phyloP scores from a whole-genome alignment of 768 basidiomycete species.

The Clitopilus hobsonii region DNA sequence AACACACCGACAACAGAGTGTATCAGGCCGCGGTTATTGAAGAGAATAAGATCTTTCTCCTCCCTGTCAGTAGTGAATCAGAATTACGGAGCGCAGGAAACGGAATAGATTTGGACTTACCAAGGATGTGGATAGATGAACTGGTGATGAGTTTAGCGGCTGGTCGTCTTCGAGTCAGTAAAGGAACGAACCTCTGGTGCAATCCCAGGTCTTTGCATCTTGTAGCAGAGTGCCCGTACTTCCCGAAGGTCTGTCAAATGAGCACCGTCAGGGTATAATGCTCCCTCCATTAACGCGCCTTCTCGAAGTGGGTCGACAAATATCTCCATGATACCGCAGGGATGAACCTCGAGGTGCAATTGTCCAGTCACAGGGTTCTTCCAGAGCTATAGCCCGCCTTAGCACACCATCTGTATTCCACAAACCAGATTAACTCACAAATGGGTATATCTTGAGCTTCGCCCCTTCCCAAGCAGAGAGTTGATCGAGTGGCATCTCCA shows the following conservation, averaged over 20 bases:
- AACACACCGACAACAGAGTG: conserved; percentile 81
- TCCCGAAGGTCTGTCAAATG: conserved; percentile 68
- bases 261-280: conserved; percentile 79
- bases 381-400: conserved; percentile 61
- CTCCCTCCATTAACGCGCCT: conserved; percentile 48
- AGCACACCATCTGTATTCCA: too few relatives aligned
- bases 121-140: background rate
- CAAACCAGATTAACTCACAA: background rate
- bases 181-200: conserved; percentile 57
- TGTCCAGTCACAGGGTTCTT: conserved; percentile 82
- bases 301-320: conserved; percentile 65
- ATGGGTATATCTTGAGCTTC: background rate
- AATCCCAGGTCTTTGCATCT: conserved; percentile 87
- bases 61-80: conserved; percentile 16
- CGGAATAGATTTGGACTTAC: background rate
- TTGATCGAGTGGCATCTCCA: conserved; percentile 48
- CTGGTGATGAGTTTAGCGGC: background rate
- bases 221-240: conserved; percentile 71
- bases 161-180: conserved; percentile 41
- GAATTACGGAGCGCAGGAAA: background rate
- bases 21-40: conserved; percentile 82
- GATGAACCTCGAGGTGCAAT: conserved; percentile 88
- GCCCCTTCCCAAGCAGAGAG: background rate
- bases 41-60: conserved; percentile 67
- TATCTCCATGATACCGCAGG: conserved; percentile 63